These are phyloP conservation scores for Coffea canephora DNA, from an alignment of 257 asterid species.

Conservation along the genomic window DNA sequence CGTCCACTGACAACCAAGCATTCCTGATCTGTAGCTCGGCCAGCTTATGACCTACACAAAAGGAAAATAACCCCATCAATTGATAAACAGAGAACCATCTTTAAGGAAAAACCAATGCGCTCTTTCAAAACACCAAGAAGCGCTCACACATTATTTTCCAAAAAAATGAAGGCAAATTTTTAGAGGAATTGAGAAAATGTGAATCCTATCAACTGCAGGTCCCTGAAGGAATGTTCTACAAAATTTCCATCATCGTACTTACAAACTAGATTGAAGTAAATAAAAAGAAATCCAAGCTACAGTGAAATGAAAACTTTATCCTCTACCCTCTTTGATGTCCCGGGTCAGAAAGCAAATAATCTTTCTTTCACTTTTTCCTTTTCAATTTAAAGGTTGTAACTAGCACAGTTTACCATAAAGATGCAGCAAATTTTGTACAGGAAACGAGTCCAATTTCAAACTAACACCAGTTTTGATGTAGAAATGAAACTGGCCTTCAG, in stretches of 20 bases:
- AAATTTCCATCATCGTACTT: too few relatives aligned
- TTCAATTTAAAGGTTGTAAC: too few relatives aligned
- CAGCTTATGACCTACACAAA: slow-evolving; percentile 54
- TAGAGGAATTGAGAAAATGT: not conserved
- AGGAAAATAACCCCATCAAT: slow-evolving; percentile 8
- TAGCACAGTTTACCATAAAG: too few relatives aligned
- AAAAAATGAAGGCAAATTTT: not conserved
- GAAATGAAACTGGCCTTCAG: too few relatives aligned
- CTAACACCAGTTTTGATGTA: too few relatives aligned
- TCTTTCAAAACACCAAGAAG: not conserved
- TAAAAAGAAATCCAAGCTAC: too few relatives aligned
- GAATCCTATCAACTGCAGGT: not conserved
- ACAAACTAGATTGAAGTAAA: not conserved
- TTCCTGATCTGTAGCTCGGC: slow-evolving; percentile 55
- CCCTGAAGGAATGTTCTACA: not conserved
- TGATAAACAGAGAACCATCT: not conserved
- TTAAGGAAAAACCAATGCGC: not conserved
- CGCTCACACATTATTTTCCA: not conserved
- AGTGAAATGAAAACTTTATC: not conserved
- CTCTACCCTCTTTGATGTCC: not conserved
- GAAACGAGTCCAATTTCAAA: too few relatives aligned
- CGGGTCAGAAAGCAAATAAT: not conserved
- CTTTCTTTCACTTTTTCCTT: too few relatives aligned
- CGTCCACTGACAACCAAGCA: slow-evolving; percentile 76
- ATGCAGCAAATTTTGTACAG: too few relatives aligned